Evolutionary conservation across 441 rosid genomes (phyloP).

Genomic region (Dalechampia spathulata): DNA sequence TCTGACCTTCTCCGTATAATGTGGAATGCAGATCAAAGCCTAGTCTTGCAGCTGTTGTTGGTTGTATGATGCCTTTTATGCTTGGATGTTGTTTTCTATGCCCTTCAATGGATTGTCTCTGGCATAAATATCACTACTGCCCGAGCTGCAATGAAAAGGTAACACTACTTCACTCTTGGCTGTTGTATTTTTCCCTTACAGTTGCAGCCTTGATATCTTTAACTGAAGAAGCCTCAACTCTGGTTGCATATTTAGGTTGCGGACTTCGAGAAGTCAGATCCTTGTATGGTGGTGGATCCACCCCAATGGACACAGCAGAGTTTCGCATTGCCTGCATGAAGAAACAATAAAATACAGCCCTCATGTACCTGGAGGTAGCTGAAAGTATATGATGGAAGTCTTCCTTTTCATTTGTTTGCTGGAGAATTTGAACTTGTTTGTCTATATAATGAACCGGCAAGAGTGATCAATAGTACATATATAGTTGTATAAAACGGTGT

Average conservation of each 20-base stretch:
- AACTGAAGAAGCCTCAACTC: neutral
- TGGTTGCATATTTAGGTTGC: constrained; percentile 50
- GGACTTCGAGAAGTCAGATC: constrained; percentile 71
- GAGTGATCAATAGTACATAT: too few relatives aligned
- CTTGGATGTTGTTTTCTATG: constrained; percentile 77
- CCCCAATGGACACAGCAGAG: too few relatives aligned
- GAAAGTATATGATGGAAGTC: too few relatives aligned
- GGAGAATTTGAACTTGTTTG: too few relatives aligned
- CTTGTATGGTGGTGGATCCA: constrained; percentile 75
- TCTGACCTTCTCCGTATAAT: neutral
- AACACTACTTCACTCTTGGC: neutral
- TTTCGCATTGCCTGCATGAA: too few relatives aligned
- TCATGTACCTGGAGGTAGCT: too few relatives aligned
- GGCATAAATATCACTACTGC: constrained; percentile 94
- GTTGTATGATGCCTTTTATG: constrained; percentile 67
- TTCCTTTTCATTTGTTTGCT: too few relatives aligned
- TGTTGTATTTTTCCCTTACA: neutral
- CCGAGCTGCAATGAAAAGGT: constrained; percentile 65
- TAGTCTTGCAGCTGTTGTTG: constrained; percentile 58
- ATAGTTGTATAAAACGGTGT: too few relatives aligned
- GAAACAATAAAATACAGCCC: too few relatives aligned
- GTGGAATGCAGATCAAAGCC: constrained; percentile 47
- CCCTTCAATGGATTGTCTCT: constrained; percentile 94
- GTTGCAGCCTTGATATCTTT: neutral
- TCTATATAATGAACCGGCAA: too few relatives aligned